Conservation (phyloP, 139 green algal species). For the Spirogloea muscicola region DNA sequence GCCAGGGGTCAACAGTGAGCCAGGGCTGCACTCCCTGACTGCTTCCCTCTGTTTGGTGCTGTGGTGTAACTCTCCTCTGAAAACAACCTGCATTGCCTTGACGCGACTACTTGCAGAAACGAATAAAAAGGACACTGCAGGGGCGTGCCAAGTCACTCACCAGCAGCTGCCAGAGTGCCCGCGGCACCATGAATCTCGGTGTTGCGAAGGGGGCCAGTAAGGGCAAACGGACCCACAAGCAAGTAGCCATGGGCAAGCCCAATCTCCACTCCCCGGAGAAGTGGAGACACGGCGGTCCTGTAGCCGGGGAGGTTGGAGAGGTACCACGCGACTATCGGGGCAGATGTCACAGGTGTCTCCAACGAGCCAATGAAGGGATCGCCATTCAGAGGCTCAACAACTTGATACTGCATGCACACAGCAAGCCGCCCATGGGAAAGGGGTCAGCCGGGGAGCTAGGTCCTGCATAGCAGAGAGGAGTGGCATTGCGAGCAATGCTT, state of each 20-base stretch:
- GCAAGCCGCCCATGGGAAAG: too few species aligned
- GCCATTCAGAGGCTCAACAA: constrained; percentile 90
- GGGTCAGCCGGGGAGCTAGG: too few species aligned
- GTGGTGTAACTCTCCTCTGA: too few species aligned
- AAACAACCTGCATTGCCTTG: too few species aligned
- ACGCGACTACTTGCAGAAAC: too few species aligned
- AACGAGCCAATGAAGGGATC: constrained; percentile 96
- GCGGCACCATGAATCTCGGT: constrained; percentile 74
- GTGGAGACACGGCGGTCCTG: constrained; percentile 81
- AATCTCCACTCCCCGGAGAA: constrained; percentile 95
- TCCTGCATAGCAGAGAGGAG: too few species aligned
- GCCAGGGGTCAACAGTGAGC: too few species aligned
- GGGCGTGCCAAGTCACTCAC: too few species aligned
- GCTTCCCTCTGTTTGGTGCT: too few species aligned
- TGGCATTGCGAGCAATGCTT: too few species aligned
- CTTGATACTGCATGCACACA: constrained; percentile 47
- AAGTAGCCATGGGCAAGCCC: constrained; percentile 95
- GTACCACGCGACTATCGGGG: constrained; percentile 82
- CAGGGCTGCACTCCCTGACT: too few species aligned
- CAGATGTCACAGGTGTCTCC: constrained; percentile 93
- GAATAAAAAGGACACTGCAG: too few species aligned
- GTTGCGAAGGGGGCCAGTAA: constrained; percentile 48
- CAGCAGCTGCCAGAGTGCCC: constrained; percentile 79
- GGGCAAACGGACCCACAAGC: constrained; percentile 89
- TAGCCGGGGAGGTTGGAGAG: constrained; percentile 96